Evolutionary conservation across 2,329 filamentous ascomycete genomes (phyloP).

Genomic region (Domatiomyces catenatus): DNA sequence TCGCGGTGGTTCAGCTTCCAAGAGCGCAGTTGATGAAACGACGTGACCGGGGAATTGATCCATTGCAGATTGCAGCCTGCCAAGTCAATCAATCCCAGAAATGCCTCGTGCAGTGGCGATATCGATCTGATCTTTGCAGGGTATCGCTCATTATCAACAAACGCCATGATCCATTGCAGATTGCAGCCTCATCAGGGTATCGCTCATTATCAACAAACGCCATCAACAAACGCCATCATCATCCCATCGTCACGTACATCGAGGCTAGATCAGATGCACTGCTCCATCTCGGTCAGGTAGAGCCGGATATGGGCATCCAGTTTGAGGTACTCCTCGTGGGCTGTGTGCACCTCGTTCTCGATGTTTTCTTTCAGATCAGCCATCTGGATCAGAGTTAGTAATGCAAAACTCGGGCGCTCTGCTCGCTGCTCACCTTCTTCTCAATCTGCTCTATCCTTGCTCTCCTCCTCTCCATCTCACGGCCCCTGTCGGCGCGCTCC

Average conservation of each 20-base stretch:
- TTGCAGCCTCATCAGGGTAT: neutral
- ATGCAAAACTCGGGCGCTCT: no score
- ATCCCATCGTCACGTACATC: conserved; percentile 6
- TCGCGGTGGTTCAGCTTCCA: conserved; percentile 46
- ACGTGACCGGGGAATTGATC: no score
- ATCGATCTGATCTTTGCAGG: no score
- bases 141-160: no score
- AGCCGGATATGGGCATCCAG: conserved; percentile 94
- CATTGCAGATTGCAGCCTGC: neutral
- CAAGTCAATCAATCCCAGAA: no score
- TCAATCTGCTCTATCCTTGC: conserved; percentile 96
- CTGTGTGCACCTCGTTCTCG: conserved; percentile 78
- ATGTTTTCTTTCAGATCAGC: conserved; percentile 94
- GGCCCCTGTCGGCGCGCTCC: conserved; percentile 71
- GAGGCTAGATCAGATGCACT: conserved; percentile 49
- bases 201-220: neutral
- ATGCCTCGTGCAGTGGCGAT: no score
- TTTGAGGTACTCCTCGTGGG: conserved; percentile 90
- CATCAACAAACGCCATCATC: neutral
- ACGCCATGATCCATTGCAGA: no score
- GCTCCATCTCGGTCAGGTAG: conserved; percentile 98
- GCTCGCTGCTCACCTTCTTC: conserved; percentile 68
- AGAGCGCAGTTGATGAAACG: neutral
- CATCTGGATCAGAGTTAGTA: conserved; percentile 49
- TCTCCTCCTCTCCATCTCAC: conserved; percentile 79